Evolutionary conservation across 371 early-diverging fungal genomes (phyloP).

Genomic region (Mucor piriformis): DNA sequence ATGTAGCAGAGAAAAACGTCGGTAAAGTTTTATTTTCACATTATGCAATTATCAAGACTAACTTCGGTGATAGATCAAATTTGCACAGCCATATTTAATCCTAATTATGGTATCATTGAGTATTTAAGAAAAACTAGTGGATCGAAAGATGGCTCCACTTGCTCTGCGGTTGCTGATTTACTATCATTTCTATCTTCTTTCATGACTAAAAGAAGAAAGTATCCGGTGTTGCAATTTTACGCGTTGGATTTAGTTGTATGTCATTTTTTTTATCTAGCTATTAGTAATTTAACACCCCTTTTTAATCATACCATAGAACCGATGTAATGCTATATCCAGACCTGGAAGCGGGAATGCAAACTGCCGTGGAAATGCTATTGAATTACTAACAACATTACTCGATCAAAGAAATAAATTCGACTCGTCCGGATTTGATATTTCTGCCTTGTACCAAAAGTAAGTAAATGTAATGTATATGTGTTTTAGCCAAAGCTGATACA

Average conservation of each 20-base stretch:
- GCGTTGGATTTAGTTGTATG: constrained; percentile 23
- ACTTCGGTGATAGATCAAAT: constrained; percentile 33
- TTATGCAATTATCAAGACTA: neutral
- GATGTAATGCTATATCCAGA: neutral
- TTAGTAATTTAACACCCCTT: neutral
- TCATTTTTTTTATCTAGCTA: neutral
- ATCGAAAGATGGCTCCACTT: neutral
- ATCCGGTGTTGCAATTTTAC: constrained; percentile 30
- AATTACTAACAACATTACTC: constrained; percentile 7
- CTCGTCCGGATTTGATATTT: constrained; percentile 49
- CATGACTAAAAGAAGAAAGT: constrained; percentile 24
- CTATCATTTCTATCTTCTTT: constrained; percentile 35
- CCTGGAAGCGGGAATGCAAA: constrained; percentile 2
- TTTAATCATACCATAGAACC: neutral
- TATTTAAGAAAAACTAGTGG: constrained; percentile 10
- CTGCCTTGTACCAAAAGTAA: constrained; percentile 66
- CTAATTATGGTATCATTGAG: constrained; percentile 26
- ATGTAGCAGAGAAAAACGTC: constrained; percentile 35
- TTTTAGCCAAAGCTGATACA: neutral
- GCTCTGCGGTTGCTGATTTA: constrained; percentile 22
- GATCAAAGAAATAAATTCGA: constrained; percentile 15
- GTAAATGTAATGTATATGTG: too few species aligned
- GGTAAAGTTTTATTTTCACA: constrained; percentile 21
- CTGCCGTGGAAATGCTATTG: constrained; percentile 7
- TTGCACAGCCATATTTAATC: constrained; percentile 40